Conservation (phyloP, 331 rosid genomes). For the Spiraea crenata region DNA sequence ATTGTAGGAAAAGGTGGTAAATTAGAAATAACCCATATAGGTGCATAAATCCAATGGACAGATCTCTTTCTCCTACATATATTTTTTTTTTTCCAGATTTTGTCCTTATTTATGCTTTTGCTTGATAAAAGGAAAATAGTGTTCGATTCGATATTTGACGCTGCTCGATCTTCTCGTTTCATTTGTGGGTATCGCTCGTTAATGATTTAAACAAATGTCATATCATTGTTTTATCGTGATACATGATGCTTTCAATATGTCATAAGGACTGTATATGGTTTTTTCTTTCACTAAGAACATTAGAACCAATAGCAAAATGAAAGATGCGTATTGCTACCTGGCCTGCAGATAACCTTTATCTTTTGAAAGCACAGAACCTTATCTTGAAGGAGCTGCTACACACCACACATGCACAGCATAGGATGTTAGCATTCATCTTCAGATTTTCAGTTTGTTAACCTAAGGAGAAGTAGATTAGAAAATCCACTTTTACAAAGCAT, state of each 20-base stretch:
- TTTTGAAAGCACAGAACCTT: not conserved
- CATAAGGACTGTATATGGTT: no score
- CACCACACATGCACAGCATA: constrained; percentile 1
- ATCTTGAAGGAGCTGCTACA: not conserved
- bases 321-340: not conserved
- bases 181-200: not conserved
- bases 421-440: not conserved
- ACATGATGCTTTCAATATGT: no score
- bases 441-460: no score
- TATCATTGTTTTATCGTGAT: no score
- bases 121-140: not conserved
- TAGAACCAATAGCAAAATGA: not conserved
- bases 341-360: not conserved
- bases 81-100: no score
- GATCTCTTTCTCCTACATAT: no score
- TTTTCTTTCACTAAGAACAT: no score
- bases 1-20: no score
- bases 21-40: no score
- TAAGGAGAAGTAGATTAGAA: no score
- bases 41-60: no score
- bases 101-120: not conserved
- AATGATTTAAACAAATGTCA: not conserved
- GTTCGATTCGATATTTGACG: not conserved
- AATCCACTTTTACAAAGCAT: no score
- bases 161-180: not conserved